These are phyloP conservation scores for Dictyostelium capitatum DNA, from an alignment of 78 protist species.

Conservation along the genomic window DNA sequence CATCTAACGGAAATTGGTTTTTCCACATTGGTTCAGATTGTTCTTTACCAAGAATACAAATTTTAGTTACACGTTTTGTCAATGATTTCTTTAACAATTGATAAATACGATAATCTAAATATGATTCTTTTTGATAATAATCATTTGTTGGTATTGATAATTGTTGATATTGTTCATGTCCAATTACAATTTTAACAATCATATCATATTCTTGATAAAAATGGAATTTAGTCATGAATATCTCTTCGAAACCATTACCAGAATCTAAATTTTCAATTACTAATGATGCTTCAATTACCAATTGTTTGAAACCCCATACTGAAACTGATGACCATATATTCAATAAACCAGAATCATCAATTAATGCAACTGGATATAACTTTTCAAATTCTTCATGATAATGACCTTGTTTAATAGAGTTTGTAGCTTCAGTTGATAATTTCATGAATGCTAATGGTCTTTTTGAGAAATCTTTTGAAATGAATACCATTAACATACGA, in stretches of 20 bases:
- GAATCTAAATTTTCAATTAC: slow-evolving; percentile 23
- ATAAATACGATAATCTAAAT: slow-evolving; percentile 14
- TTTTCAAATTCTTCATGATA: slow-evolving; percentile 31
- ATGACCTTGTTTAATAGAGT: neutral
- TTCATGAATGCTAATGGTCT: neutral
- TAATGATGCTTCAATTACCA: neutral
- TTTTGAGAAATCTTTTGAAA: slow-evolving; percentile 7
- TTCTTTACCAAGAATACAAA: neutral
- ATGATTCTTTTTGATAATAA: slow-evolving; percentile 32
- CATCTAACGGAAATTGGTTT: neutral
- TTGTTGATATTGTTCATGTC: neutral
- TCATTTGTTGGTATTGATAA: slow-evolving; percentile 33
- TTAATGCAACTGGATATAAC: slow-evolving; percentile 46
- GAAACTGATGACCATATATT: slow-evolving; percentile 44
- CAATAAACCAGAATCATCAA: slow-evolving; percentile 46
- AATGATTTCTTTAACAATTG: slow-evolving; percentile 4
- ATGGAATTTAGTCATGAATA: slow-evolving; percentile 43
- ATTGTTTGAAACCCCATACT: slow-evolving; percentile 27
- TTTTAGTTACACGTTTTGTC: slow-evolving; percentile 31
- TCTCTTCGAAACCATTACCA: slow-evolving; percentile 64
- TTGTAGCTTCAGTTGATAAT: neutral
- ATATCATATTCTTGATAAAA: slow-evolving; percentile 19
- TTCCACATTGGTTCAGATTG: neutral
- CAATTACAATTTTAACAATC: slow-evolving; percentile 9
- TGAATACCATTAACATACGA: slow-evolving; percentile 59